These are phyloP conservation scores for Exophiala lecanii-corni DNA, from an alignment of 2,329 filamentous ascomycete genomes.

Conservation along the genomic window DNA sequence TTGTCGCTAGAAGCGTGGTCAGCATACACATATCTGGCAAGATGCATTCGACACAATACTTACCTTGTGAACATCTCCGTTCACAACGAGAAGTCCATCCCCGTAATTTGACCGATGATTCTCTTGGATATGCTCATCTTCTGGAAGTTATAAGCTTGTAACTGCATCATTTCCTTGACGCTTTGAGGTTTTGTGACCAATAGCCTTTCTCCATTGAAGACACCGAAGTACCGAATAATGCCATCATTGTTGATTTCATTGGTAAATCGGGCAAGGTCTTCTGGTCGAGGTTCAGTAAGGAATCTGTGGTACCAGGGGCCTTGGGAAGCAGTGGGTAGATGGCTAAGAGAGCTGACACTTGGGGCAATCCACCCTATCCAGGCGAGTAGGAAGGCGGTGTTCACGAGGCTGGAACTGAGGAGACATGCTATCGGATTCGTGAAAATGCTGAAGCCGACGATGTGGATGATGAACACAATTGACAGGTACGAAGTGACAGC, in stretches of 20 bases:
- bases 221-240: constrained; percentile 60
- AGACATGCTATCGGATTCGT: too few species aligned
- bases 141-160: constrained; percentile 63
- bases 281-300: constrained; percentile 7
- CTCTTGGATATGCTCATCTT: constrained; percentile 49
- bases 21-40: too few species aligned
- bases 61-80: constrained; percentile 77
- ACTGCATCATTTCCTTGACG: constrained; percentile 64
- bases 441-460: too few species aligned
- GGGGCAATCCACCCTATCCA: constrained; percentile 13
- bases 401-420: too few species aligned
- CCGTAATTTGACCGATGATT: constrained; percentile 35
- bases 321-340: constrained; percentile 18
- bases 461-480: too few species aligned
- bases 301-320: constrained; percentile 16
- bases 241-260: constrained; percentile 61
- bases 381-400: not conserved
- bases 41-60: constrained; percentile 22
- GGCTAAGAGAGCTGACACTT: constrained; percentile 28
- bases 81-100: constrained; percentile 60
- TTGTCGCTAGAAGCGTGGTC: too few species aligned
- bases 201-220: constrained; percentile 60
- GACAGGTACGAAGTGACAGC: too few species aligned
- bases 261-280: constrained; percentile 43
- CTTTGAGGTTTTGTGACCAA: constrained; percentile 58